Conservation (phyloP, 805 yeast species). For the Candida ponderosae region DNA sequence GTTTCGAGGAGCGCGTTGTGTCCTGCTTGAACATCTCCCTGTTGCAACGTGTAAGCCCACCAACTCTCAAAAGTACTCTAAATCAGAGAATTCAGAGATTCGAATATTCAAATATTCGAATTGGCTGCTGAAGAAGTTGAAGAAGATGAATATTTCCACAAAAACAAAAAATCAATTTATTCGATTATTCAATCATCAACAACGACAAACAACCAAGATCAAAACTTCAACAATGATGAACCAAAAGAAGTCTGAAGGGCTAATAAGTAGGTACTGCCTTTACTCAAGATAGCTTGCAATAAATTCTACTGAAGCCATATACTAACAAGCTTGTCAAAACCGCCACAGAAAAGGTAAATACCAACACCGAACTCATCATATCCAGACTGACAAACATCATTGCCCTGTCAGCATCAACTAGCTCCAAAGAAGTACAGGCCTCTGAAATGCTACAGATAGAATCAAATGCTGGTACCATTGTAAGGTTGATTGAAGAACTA, state of each 20-base stretch:
- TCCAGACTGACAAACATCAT: conserved; percentile 46
- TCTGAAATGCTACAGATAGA: conserved; percentile 52
- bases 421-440: conserved; percentile 29
- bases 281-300: background rate
- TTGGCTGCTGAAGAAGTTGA: no score
- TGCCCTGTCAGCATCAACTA: conserved; percentile 32
- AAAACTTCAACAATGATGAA: conserved; percentile 22
- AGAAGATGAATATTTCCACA: no score
- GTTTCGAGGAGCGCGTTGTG: no score
- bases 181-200: no score
- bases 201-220: background rate
- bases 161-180: no score
- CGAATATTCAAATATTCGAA: no score
- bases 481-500: conserved; percentile 46
- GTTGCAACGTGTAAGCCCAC: no score
- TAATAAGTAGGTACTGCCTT: conserved; percentile 25
- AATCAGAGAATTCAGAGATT: no score
- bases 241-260: conserved; percentile 34
- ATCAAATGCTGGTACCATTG: conserved; percentile 41
- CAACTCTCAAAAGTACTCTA: no score
- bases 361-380: conserved; percentile 41
- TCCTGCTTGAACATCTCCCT: no score
- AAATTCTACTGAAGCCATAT: no score
- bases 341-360: conserved; percentile 43
- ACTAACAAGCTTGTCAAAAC: background rate